Conservation (phyloP, 768 basidiomycete genomes). For the Psilocybe cyanescens region DNA sequence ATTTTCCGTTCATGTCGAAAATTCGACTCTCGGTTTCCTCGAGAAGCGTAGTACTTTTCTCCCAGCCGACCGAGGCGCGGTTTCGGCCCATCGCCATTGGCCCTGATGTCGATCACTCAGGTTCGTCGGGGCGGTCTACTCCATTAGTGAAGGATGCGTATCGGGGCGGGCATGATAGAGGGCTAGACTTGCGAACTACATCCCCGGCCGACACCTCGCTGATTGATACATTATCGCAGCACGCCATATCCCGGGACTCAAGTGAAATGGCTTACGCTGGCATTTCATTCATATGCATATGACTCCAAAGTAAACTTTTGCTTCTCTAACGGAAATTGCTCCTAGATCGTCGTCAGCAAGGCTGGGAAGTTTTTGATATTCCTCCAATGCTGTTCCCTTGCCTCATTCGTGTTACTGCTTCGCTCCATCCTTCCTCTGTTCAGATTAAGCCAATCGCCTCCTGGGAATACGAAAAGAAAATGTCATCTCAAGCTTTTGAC, state of each 20-base stretch:
- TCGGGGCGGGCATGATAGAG: neutral
- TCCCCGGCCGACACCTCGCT: neutral
- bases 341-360: neutral
- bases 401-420: conserved; percentile 5
- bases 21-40: conserved; percentile 24
- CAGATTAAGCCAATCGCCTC: conserved; percentile 14
- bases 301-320: neutral
- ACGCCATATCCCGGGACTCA: conserved; percentile 6
- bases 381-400: conserved; percentile 4
- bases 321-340: neutral
- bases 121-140: neutral
- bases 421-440: neutral
- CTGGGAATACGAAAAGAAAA: conserved; percentile 13
- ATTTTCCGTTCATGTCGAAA: conserved; percentile 15
- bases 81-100: neutral
- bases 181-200: neutral
- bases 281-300: neutral
- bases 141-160: neutral
- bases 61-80: conserved; percentile 7
- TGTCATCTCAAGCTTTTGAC: conserved; percentile 10
- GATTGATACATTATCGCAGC: neutral
- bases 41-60: conserved; percentile 20
- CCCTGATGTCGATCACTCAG: neutral
- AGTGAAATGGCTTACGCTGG: neutral
- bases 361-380: neutral